phyloP scores from a whole-genome alignment of 2,329 filamentous ascomycete species.

The Hymenoscyphus scutula region DNA sequence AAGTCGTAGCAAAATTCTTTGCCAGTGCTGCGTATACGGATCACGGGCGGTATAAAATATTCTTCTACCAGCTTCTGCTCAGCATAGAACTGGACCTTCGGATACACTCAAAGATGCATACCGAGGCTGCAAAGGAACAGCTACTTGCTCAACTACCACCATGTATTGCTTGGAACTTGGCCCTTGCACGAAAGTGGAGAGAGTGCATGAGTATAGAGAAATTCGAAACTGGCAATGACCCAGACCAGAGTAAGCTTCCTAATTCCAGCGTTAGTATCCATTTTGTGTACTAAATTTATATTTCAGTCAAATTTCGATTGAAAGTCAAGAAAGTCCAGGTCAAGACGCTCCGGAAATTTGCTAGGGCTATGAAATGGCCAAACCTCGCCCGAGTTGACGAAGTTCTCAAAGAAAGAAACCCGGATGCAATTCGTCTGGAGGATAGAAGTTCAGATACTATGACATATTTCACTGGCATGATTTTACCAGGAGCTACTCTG shows the following conservation, averaged over 20 bases:
- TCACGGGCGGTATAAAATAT: constrained; percentile 54
- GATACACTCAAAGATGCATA: constrained; percentile 61
- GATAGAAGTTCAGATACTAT: constrained; percentile 67
- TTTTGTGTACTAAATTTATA: constrained; percentile 12
- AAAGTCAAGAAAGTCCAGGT: constrained; percentile 66
- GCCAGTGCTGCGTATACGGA: constrained; percentile 58
- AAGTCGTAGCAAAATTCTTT: constrained; percentile 72
- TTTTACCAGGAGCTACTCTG: constrained; percentile 67
- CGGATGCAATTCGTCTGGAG: constrained; percentile 54
- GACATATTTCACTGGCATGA: constrained; percentile 74
- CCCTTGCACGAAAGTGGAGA: constrained; percentile 70
- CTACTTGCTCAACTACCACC: constrained; percentile 65
- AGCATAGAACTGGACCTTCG: constrained; percentile 70
- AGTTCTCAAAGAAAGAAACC: constrained; percentile 54
- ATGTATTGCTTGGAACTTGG: constrained; percentile 69
- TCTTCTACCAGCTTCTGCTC: constrained; percentile 75
- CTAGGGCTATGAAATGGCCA: constrained; percentile 73
- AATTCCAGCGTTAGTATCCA: constrained; percentile 30
- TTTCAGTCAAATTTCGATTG: constrained; percentile 57
- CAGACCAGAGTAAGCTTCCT: constrained; percentile 47
- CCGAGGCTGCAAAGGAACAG: constrained; percentile 62
- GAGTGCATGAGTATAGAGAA: constrained; percentile 67
- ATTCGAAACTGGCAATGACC: constrained; percentile 49
- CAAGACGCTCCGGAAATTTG: constrained; percentile 66
- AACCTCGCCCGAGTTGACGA: constrained; percentile 65